Percentiles rank a stretch among this genome's conserved stretches.
Conservation (phyloP, 495 filamentous ascomycete species). For the Coniosporium apollinis region DNA sequence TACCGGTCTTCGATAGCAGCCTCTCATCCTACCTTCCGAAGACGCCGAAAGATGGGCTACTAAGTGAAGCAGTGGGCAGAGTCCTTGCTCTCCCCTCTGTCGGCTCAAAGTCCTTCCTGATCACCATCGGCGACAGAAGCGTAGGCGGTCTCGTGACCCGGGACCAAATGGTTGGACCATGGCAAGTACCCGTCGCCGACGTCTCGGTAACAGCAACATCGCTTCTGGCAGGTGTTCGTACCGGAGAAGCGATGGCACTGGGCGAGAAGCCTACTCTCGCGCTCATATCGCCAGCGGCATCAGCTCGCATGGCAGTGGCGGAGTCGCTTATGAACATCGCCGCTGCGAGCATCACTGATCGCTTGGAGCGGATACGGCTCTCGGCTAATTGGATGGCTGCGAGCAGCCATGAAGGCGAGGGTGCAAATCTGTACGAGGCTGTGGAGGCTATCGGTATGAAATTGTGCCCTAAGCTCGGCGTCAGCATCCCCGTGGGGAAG, state of each 20-base stretch:
- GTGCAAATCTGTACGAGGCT: slow-evolving; percentile 83
- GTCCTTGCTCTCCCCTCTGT: slow-evolving; percentile 77
- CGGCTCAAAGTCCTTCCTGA: slow-evolving; percentile 90
- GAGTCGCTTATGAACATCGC: slow-evolving; percentile 86
- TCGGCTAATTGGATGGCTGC: slow-evolving; percentile 99
- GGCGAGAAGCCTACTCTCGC: slow-evolving; percentile 86
- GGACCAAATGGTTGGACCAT: slow-evolving; percentile 93
- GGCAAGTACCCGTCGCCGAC: slow-evolving; percentile 91
- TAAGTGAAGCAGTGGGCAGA: slow-evolving; percentile 58
- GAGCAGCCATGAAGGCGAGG: slow-evolving; percentile 82
- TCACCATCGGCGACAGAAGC: slow-evolving; percentile 86
- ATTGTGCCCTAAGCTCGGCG: slow-evolving; percentile 64
- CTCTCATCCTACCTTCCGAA: slow-evolving; percentile 47
- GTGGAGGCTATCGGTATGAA: slow-evolving; percentile 86
- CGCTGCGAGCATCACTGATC: slow-evolving; percentile 65
- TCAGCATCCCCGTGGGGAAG: slow-evolving; percentile 91
- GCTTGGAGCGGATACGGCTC: slow-evolving; percentile 61
- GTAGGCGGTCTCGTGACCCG: slow-evolving; percentile 77
- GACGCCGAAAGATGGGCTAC: slow-evolving; percentile 42
- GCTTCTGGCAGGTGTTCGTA: slow-evolving; percentile 50
- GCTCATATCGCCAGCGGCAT: slow-evolving; percentile 81
- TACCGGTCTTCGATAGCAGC: slow-evolving; percentile 58
- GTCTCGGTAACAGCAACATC: slow-evolving; percentile 81
- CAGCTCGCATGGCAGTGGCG: slow-evolving; percentile 89
- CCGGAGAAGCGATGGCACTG: slow-evolving; percentile 94